phyloP scores from a whole-genome alignment of 1,284 basidiomycete genomes.

The Ceratobasidium sp. region DNA sequence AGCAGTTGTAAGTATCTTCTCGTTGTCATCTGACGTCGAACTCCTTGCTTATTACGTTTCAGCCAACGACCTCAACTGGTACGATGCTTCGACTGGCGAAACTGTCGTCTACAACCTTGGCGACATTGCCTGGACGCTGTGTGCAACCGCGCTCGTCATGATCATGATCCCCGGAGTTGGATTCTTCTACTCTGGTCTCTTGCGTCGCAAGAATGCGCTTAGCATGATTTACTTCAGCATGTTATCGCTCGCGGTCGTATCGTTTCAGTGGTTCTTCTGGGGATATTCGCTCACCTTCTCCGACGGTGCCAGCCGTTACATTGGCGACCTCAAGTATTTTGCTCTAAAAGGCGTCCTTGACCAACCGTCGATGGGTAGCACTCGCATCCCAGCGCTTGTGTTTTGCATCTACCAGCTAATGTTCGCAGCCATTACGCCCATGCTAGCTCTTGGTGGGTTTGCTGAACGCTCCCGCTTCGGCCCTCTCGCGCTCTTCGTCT shows the following conservation, averaged over 20 bases:
- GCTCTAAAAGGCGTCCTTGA: slow-evolving; percentile 86
- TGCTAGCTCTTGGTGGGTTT: slow-evolving; percentile 89
- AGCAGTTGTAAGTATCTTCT: too few species aligned
- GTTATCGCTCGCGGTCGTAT: slow-evolving; percentile 63
- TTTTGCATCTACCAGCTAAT: slow-evolving; percentile 93
- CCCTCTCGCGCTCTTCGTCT: slow-evolving; percentile 90
- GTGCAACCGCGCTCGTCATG: slow-evolving; percentile 63
- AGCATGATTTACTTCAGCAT: slow-evolving; percentile 69
- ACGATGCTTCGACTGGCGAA: slow-evolving; percentile 16
- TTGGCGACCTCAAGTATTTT: slow-evolving; percentile 70
- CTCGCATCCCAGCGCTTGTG: slow-evolving; percentile 82
- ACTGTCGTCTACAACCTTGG: slow-evolving; percentile 62
- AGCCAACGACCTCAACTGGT: slow-evolving; percentile 34
- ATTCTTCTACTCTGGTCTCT: slow-evolving; percentile 69
- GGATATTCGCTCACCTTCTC: slow-evolving; percentile 61
- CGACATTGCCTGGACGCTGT: slow-evolving; percentile 64
- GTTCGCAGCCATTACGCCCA: slow-evolving; percentile 71
- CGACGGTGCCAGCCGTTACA: slow-evolving; percentile 51
- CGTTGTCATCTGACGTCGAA: too few species aligned
- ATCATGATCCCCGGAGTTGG: slow-evolving; percentile 68
- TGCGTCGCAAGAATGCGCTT: slow-evolving; percentile 69
- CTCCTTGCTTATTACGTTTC: too few species aligned
- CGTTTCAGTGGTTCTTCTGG: slow-evolving; percentile 60
- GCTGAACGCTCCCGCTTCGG: slow-evolving; percentile 92
- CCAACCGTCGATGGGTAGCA: slow-evolving; percentile 78